Base-by-base conservation (phyloP, 2,329 filamentous ascomycete genomes). In the Penicillium psychrosexuale region DNA sequence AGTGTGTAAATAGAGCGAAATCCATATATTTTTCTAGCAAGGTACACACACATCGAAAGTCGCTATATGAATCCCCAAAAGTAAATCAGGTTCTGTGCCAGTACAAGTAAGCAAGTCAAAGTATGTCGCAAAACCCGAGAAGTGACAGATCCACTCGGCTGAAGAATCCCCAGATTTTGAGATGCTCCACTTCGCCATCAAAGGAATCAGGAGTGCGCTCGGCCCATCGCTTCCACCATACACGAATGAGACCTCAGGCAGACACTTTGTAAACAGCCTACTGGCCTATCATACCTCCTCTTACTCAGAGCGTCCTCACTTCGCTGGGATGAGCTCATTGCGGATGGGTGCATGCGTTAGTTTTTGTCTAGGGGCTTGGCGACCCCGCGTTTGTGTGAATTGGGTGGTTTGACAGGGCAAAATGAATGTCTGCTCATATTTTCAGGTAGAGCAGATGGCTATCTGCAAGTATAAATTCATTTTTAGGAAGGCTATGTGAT, bases 331-430 rank as follows among this genome's bases (percentile, higher is more conserved):
- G 58, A 59, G 56, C 45, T 59, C 57, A 59, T 38, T 61, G 51
- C 47, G 54, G 55, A 42, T 46, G 39, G 19, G 43, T 43, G 52
- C 52, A 55, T 40, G 56, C 42, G 37, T 28, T 44, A 50, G 27
- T 17, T 28, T 34, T 6, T 53, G 12, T n/a, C 28, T 47, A 24
- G 44, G 33, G 56, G 24, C 58, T 60, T 61, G 59, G 55, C 55
- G 52, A 59, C 62, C 62, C 62, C 62, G 62, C 59, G 45, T 53
- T 49, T 53, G 33, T 49, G 37, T 37, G 7, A 31, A 37, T 39
- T 42, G 6, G 27, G 8, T 28, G 27, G 27, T 3, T 17, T 36
- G 36, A 43, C 8, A 5, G n/a, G 12, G 7, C 27, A 6, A 13
- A 44, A 4, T 36, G 48, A 11, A 15, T 33, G 11, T 34, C 13